Evolutionary conservation across 805 yeast genomes (phyloP), one percentile per base, ranked within the genome.

Genomic region (Ogataea polymorpha): DNA sequence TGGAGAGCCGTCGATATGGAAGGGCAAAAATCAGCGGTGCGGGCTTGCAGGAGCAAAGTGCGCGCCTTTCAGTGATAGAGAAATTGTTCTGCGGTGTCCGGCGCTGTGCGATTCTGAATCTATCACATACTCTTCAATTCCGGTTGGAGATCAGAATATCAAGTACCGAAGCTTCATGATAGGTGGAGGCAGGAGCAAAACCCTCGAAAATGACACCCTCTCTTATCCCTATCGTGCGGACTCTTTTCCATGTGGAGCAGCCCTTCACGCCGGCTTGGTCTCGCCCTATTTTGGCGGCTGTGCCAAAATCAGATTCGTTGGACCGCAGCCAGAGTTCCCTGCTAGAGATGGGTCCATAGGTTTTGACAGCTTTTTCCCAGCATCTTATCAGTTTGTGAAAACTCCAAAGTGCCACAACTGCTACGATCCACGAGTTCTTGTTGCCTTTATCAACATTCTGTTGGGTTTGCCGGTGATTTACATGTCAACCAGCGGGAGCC

Each of bases 241-340:
- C 63, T 86, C 96, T 1, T 89, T 71, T 53, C 82, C 91, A 0
- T 90, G 98, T 59, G 91, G 89, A 0, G 84, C 96, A 2, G 97
- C 93, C 0, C 77, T 86, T 4, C 96, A 90, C 61, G 80, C 90
- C 2, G 96, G 96, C 1, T 61, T 81, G 0, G 65, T 89, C 1
- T 82, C 93, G 0, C 82, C 91, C 11, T 55, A 71, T 20, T 67
- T 66, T 43, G 98, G 98, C 2, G 96, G 96, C 0, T 83, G 91
- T 58, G 89, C 86, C 1, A 68, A 73, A 37, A 49, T 85, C 13
- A 64, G 78, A 2, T 81, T 77, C 59, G 55, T 62, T 7, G 88
- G 91, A 6, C 64, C 75, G 2, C 74, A 72, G 34, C 57, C 59
- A 2, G 42, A 50, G 1, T 89, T 85, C 52, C 66, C 66, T 0